Base-by-base conservation (phyloP, 2,329 filamentous ascomycete species). In the Hymenoscyphus repandus region DNA sequence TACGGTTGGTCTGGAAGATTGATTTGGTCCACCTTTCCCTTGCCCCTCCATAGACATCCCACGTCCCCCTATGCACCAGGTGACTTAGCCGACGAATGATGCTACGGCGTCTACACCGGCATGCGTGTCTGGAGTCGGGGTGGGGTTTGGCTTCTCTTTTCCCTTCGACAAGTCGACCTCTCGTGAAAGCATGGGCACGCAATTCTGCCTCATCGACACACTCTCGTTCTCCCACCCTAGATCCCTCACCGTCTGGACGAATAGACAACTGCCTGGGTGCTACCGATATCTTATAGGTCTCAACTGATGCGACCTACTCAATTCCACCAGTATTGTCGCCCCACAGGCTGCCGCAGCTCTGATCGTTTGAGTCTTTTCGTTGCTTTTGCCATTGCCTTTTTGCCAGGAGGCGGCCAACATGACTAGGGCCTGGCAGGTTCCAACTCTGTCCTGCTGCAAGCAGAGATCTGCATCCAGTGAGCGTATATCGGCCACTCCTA, bases 31-130 rank as follows among this genome's bases (percentile, higher is more conserved):
- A 41, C 45, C 49, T 53, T 52, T 40, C 18, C 34, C 34, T 20
- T 20, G 18, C 38, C 36, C 22, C 33, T 49, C 49, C 37, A 31
- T 18, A 17, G 10, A 6, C 20, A 27, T 37, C 38, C 33, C 31
- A 33, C 42, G 36, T n/a, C 22, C 20, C 38, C 18, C 18, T 22
- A 17, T 32, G 20, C 27, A n/a, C 31, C 46, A 43, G 46, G 45
- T 42, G 47, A 38, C 52, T 56, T 58, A 60, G 53, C 57, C 59
- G 55, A 63, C 61, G 58, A 63, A 63, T 63, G 52, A 57, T 37
- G 54, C 53, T 34, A 22, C 50, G 54, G 57, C 61, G 60, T 57
- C 60, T 62, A 62, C 45, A 41, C 6, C 15, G 45, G 40, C 45
- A 18, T 40, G 45, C 20, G 36, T 18, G 18, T 40, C 12, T n/a